These are phyloP conservation scores for Encephalitozoon cuniculi DNA, from an alignment of 371 early-diverging fungal species.

Conservation along the genomic window DNA sequence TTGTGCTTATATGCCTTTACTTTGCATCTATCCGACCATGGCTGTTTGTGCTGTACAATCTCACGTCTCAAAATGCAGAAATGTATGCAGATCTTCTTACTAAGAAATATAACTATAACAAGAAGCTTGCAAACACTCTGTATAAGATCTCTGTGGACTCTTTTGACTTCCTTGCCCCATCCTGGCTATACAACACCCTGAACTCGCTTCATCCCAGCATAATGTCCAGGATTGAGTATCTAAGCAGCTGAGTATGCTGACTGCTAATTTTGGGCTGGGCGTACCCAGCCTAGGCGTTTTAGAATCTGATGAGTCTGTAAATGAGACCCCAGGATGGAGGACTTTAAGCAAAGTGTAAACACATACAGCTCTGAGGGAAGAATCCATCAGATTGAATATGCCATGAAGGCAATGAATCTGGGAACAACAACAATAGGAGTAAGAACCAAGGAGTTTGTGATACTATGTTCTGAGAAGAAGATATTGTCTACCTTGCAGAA, in stretches of 20 bases:
- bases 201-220: conserved; percentile 59
- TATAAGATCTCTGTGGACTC: conserved; percentile 51
- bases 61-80: conserved; percentile 58
- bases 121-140: conserved; percentile 48
- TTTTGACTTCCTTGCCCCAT: conserved; percentile 43
- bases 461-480: conserved; percentile 61
- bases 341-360: conserved; percentile 41
- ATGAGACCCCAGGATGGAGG: conserved; percentile 8
- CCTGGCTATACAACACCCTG: conserved; percentile 54
- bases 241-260: too few species aligned
- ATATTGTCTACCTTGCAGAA: conserved; percentile 54
- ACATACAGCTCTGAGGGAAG: conserved; percentile 61
- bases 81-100: conserved; percentile 60
- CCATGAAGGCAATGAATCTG: conserved; percentile 61
- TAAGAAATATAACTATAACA: conserved; percentile 49
- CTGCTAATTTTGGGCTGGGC: too few species aligned
- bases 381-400: conserved; percentile 61
- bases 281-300: neutral
- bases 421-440: conserved; percentile 61
- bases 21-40: conserved; percentile 41
- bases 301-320: neutral
- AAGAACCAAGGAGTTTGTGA: conserved; percentile 45
- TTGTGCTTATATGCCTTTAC: conserved; percentile 52
- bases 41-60: conserved; percentile 55
- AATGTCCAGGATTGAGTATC: conserved; percentile 55